Evolutionary conservation across 2,329 filamentous ascomycete genomes (phyloP).

Genomic region (Penicillium palitans): DNA sequence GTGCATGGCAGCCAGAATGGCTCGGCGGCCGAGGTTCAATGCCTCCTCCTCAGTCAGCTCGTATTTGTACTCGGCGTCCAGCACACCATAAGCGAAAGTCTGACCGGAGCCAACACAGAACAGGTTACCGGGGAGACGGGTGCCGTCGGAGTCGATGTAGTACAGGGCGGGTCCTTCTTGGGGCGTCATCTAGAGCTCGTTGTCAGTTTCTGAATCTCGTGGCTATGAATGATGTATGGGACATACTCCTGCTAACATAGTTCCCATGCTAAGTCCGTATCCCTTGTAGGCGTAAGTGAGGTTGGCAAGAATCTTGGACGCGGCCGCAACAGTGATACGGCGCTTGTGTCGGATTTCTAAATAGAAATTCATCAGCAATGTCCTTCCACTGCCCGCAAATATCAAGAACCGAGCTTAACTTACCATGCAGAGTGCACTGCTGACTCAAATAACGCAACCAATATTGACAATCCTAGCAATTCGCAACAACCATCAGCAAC

Average conservation of each 20-base stretch:
- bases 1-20: conserved; percentile 94
- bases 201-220: neutral
- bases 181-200: conserved; percentile 48
- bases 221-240: conserved; percentile 57
- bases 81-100: conserved; percentile 97
- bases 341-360: conserved; percentile 92
- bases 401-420: conserved; percentile 11
- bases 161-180: conserved; percentile 96
- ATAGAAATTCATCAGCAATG: conserved; percentile 4
- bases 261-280: conserved; percentile 98
- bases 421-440: conserved; percentile 92
- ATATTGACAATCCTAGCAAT: conserved; percentile 85
- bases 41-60: conserved; percentile 85
- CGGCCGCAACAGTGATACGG: conserved; percentile 94
- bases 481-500: conserved; percentile 15
- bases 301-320: conserved; percentile 98
- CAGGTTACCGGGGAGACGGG: conserved; percentile 85
- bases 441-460: conserved; percentile 98
- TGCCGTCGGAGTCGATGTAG: conserved; percentile 98
- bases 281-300: conserved; percentile 98
- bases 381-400: neutral
- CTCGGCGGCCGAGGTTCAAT: conserved; percentile 83
- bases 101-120: conserved; percentile 98
- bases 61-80: conserved; percentile 93
- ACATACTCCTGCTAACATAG: conserved; percentile 97